A percentile compares a stretch with the other conserved stretches of the same genome.
phyloP scores from a whole-genome alignment of 371 early-diverging fungal genomes.

The Batkoa obscura region DNA sequence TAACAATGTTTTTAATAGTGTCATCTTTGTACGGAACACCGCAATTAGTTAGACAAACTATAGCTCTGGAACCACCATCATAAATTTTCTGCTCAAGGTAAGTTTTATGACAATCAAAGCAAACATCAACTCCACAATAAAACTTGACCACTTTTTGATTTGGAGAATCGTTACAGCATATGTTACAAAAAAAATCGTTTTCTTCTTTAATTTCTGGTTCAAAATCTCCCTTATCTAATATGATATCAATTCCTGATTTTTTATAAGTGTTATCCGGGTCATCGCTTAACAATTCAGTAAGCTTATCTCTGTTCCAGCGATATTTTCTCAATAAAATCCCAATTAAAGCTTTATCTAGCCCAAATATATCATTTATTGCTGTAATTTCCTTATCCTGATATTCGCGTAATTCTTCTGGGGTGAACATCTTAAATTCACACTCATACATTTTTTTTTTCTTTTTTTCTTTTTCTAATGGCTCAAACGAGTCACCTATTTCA shows the following conservation, averaged over 20 bases:
- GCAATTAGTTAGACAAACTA: slow-evolving; percentile 77
- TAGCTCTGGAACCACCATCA: slow-evolving; percentile 64
- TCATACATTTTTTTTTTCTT: slow-evolving; percentile 36
- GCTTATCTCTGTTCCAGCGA: slow-evolving; percentile 81
- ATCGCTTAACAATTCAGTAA: slow-evolving; percentile 79
- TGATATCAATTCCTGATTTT: slow-evolving; percentile 49
- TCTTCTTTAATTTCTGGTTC: neutral
- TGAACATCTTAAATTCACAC: slow-evolving; percentile 40
- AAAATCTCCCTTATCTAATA: slow-evolving; percentile 11
- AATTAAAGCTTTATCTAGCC: slow-evolving; percentile 32
- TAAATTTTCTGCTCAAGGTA: slow-evolving; percentile 68
- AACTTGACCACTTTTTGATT: slow-evolving; percentile 42
- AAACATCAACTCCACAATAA: slow-evolving; percentile 73
- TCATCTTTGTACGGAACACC: slow-evolving; percentile 56
- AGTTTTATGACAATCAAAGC: slow-evolving; percentile 60
- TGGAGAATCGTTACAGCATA: slow-evolving; percentile 57
- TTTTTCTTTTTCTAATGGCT: slow-evolving; percentile 15
- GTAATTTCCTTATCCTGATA: slow-evolving; percentile 26
- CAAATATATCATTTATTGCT: slow-evolving; percentile 41
- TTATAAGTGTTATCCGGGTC: slow-evolving; percentile 38
- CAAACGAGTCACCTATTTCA: slow-evolving; percentile 11
- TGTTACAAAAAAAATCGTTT: slow-evolving; percentile 55
- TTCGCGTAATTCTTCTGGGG: slow-evolving; percentile 21
- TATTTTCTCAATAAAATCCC: slow-evolving; percentile 55
- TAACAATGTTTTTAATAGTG: slow-evolving; percentile 45